A percentile compares a stretch with the other conserved stretches of the same genome.
These are phyloP conservation scores for Sugiyamaella japonica DNA, from an alignment of 1,139 yeast genomes.

Conservation along the genomic window DNA sequence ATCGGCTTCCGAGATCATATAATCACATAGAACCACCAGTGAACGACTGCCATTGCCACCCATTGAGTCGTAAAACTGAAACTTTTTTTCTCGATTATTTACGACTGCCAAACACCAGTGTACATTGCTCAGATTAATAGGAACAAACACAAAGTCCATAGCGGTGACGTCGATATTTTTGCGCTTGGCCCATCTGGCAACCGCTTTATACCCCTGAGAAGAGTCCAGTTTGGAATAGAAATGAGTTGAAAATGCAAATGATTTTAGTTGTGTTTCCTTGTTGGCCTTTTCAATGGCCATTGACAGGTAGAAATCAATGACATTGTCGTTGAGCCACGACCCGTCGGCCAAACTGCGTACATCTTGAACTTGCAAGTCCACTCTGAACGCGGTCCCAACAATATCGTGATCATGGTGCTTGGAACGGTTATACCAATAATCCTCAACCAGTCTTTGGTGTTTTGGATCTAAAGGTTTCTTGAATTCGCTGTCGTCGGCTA, in stretches of 20 bases:
- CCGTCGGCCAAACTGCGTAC: slow-evolving; percentile 67
- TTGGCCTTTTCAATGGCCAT: slow-evolving; percentile 51
- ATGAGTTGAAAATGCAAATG: slow-evolving; percentile 82
- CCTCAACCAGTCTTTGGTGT: slow-evolving; percentile 19
- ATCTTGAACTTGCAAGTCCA: slow-evolving; percentile 69
- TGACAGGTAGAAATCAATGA: slow-evolving; percentile 79
- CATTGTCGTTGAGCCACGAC: slow-evolving; percentile 86
- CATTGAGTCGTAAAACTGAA: slow-evolving; percentile 79
- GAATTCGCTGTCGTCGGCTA: slow-evolving; percentile 21
- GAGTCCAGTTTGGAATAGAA: slow-evolving; percentile 69
- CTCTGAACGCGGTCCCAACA: slow-evolving; percentile 47
- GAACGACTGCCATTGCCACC: slow-evolving; percentile 56
- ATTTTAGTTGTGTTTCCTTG: slow-evolving; percentile 34
- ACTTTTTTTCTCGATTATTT: slow-evolving; percentile 57
- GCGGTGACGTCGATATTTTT: slow-evolving; percentile 68
- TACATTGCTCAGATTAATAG: slow-evolving; percentile 75
- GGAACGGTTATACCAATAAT: slow-evolving; percentile 12
- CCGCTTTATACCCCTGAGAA: slow-evolving; percentile 74
- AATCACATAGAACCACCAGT: slow-evolving; percentile 55
- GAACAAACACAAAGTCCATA: slow-evolving; percentile 69
- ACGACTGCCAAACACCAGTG: slow-evolving; percentile 94
- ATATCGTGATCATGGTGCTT: slow-evolving; percentile 36
- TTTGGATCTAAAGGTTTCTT: slow-evolving; percentile 21
- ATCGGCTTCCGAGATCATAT: slow-evolving; percentile 37
- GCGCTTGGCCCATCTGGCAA: slow-evolving; percentile 86